Evolutionary conservation across 352 stramenopile genomes (phyloP).

Genomic region (Thraustochytrium sp.): DNA sequence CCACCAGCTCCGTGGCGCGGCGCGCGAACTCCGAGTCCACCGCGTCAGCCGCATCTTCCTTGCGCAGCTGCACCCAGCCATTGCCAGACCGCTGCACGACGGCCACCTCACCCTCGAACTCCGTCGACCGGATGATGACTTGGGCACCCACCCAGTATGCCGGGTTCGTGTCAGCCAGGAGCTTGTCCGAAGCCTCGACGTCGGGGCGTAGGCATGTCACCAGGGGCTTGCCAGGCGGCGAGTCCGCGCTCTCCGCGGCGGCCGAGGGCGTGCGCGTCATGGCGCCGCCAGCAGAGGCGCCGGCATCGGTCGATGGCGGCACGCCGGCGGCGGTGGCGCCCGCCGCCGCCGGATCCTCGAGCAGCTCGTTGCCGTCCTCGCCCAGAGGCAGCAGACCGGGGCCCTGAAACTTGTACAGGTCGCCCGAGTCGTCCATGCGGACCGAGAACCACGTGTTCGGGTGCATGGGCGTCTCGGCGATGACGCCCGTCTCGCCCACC

Average conservation of each 20-base stretch:
- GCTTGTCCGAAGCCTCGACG: neutral
- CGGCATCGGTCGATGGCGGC: neutral
- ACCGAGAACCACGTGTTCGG: constrained; percentile 35
- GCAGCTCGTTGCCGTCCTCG: neutral
- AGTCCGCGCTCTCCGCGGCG: neutral
- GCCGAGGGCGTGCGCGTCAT: too few species aligned
- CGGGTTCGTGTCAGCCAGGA: constrained; percentile 7
- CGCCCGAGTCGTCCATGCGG: neutral
- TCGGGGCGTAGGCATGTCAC: neutral
- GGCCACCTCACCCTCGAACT: neutral
- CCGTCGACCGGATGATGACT: neutral
- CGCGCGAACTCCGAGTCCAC: neutral
- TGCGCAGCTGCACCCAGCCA: constrained; percentile 29
- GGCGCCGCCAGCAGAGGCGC: neutral
- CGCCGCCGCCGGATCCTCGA: neutral
- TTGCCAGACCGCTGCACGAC: constrained; percentile 36
- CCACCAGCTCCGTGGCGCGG: constrained; percentile 1
- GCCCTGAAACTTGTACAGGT: constrained; percentile 11
- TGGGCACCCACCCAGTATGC: neutral
- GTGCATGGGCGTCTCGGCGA: neutral
- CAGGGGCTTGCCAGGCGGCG: neutral
- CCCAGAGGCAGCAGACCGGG: neutral
- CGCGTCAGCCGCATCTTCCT: neutral
- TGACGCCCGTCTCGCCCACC: constrained; percentile 20
- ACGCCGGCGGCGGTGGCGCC: neutral